Base-by-base conservation (phyloP, 495 filamentous ascomycete genomes). In the Penicillium daleae region DNA sequence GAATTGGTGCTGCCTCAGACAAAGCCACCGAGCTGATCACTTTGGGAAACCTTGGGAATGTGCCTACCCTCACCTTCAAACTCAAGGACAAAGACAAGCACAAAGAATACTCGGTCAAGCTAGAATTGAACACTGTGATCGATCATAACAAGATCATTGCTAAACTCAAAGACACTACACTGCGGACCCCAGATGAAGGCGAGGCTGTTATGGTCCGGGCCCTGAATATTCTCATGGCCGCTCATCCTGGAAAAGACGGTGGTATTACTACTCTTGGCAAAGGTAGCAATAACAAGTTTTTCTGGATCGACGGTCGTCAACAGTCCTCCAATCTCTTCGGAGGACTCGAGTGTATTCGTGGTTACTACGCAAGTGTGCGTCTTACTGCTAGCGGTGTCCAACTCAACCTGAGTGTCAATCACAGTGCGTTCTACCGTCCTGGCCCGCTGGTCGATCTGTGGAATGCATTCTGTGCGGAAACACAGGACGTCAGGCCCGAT, bases 311-410 rank as follows among this genome's bases (percentile, higher is more conserved):
- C 9, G 29, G 62, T 8, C 33, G 59, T 33, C 57, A 65, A 26
- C 33, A 57, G 12, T 40, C n/a, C 17, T 4, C n/a, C 13, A 44
- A 72, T 13, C 74, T 83, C 4, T 64, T 68, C 6, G 63, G 40
- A 9, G 81, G 81, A 0, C 65, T 84, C 0, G 56, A 74, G 46
- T 81, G 79, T 13, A 44, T 78, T 19, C 77, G 82, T 17, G 83
- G 83, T 0, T 83, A 77, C 69, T 83, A 69, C 57, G 67, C 78
- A 1, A 82, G 79, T 67, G 81, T 83, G 10, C 73, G 83, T 13
- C 67, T 76, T 2, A 68, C 74, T 13, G 71, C 74, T 6, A 61
- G 64, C 6, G 60, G 75, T n/a, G 49, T 84, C 12, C 57, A 85
- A 8, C 42, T 86, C 2, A 86, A 86, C 57, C 40, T 86, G 37